Evolutionary conservation across 2,329 filamentous ascomycete species (phyloP), one percentile per base, ranked within the genome.

Genomic region (Fusarium sambucinum): DNA sequence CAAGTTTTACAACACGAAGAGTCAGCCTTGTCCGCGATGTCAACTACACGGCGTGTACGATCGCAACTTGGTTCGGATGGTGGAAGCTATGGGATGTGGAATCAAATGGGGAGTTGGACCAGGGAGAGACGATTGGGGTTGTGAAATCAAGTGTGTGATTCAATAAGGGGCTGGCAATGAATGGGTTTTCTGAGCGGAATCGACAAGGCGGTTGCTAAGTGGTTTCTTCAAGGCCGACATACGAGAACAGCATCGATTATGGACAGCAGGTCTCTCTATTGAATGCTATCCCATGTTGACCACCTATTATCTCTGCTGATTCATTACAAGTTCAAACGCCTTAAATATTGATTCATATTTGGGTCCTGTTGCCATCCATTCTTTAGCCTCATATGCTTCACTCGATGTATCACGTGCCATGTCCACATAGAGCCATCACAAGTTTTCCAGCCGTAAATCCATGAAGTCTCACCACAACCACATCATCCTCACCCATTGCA

Each of bases 61-160:
- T 68, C 76, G 76, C 41, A 85, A 87, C 72, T 65, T 73, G 52
- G 70, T 82, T 23, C 79, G 84, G 45, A 80, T 85, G 78, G 79
- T 88, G 45, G 69, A 79, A 44, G 69, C 76, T 29, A 79, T 84
- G 70, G 77, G 77, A 23, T 77, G 79, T 55, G 83, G 83, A 21
- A 66, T 85, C 42, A 83, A 83, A 42, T 81, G 83, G 78, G 85
- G 86, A 1, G 48, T 75, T 13, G 85, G 85, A 2, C 82, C 83
- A 7, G 75, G 73, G 5, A 74, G 73, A 44, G 76, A 77, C 16
- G 77, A 80, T 53, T 80, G 75, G 74, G 79, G 79, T 1, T 71
- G 78, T 32, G 79, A 80, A 51, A 55, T 80, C 40, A 75, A 72
- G 63, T 80, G 77, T 58, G 76, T 74, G 52, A 63, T 80, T 56